Base-by-base conservation (phyloP, 768 basidiomycete species). In the Lanmaoa rubissima region DNA sequence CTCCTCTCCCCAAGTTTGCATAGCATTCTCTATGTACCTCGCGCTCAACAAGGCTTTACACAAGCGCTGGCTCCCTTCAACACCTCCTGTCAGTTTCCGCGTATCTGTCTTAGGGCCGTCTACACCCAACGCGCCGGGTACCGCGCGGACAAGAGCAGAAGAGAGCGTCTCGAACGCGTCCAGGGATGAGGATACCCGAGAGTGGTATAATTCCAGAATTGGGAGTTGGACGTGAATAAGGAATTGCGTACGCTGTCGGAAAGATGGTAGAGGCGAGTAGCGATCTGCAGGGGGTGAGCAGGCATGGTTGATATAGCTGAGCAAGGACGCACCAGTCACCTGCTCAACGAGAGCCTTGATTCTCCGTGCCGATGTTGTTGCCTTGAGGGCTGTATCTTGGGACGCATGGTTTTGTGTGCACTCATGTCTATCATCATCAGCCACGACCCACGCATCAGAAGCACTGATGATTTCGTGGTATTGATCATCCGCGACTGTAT, bases 141-240 rank as follows among this genome's bases (percentile, higher is more conserved):
- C 94, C 4, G 89, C 89, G 14, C 93, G 87, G 41, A 94, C 84
- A 61, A 99, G 85, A 0, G 87, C 82, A 32, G 90, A 93, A 1
- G 94, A 92, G 6, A 97, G 77, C 1, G 87, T 89, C 71, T 98
- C 97, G 63, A 98, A 98, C 0, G 95, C 96, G 64, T 98, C 94
- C 26, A 98, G 75, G 10, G 94, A 93, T 10, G 88, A 83, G 1
- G 83, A 78, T 69, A 99, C 86, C 19, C 95, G 86, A 10, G 76
- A 73, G 58, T 85, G 81, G 70, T 97, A 99, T 6, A 80, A 75
- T 55, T 89, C 82, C 13, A 99, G 74, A 13, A 97, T 68, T 1
- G 95, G 94, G 1, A 98, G 75, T 72, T 99, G 97, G 16, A 96
- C 83, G 10, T 81, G 78, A 41, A 88, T 78, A 54, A 99, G 81